These are phyloP conservation scores for Daucus carota DNA, from an alignment of 129 eudicot species.

Conservation along the genomic window DH1_v3.0 NC_030389.2:34084001-34084500, in stretches of 20 bases:
- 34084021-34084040: conserved; percentile 37
- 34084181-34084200: conserved; percentile 58
- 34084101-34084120: conserved; percentile 67
- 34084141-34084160: conserved; percentile 64
- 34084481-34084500: not conserved
- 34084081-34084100: conserved; percentile 42
- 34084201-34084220: conserved; percentile 32
- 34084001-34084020: conserved; percentile 47
- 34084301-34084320: not conserved
- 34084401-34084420: conserved; percentile 79
- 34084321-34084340: not conserved
- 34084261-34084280: conserved; percentile 42
- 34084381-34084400: conserved; percentile 56
- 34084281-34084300: not conserved
- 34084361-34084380: not conserved
- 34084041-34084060: conserved; percentile 91
- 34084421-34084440: conserved; percentile 78
- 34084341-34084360: not conserved
- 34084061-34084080: conserved; percentile 30
- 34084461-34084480: not conserved
- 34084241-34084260: conserved; percentile 75
- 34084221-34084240: conserved; percentile 53
- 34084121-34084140: conserved; percentile 66
- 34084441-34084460: conserved; percentile 53
- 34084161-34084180: conserved; percentile 41